These are phyloP conservation scores for Xylariaceae sp. DNA, from an alignment of 2,329 filamentous ascomycete species.

Conservation along the genomic window DNA sequence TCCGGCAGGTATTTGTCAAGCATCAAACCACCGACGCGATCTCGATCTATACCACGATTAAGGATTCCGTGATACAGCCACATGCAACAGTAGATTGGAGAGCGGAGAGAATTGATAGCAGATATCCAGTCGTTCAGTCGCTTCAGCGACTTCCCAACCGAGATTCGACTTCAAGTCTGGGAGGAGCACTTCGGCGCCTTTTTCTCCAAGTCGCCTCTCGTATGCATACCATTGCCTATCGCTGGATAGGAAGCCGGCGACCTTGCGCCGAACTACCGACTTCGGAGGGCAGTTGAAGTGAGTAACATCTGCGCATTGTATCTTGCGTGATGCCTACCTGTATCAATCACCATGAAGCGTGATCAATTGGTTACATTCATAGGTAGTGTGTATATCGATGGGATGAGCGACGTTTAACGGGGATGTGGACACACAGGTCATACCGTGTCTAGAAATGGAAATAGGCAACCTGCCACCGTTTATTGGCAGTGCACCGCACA, in stretches of 20 bases:
- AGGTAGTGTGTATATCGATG: no score
- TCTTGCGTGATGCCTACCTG: neutral
- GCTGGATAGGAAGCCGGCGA: slow-evolving; percentile 1
- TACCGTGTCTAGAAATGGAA: no score
- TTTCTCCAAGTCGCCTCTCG: slow-evolving; percentile 11
- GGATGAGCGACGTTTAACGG: slow-evolving; percentile 7
- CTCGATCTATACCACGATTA: neutral
- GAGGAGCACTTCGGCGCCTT: slow-evolving; percentile 14
- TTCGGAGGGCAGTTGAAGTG: slow-evolving; percentile 16
- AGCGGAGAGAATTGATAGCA: slow-evolving; percentile 1
- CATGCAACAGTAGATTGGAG: neutral
- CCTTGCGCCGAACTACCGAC: slow-evolving; percentile 9
- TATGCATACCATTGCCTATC: slow-evolving; percentile 15
- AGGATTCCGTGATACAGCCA: neutral
- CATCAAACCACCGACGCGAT: neutral
- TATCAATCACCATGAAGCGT: neutral
- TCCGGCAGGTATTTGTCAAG: neutral
- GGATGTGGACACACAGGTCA: no score
- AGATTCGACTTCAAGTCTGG: slow-evolving; percentile 19
- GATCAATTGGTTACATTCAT: no score
- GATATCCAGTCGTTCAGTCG: slow-evolving; percentile 1
- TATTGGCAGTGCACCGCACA: slow-evolving; percentile 10
- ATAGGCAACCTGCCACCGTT: slow-evolving; percentile 13
- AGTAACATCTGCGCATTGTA: neutral
- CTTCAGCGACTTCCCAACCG: slow-evolving; percentile 15